phyloP scores from a whole-genome alignment of 768 basidiomycete species.

The Rickenella mellea region DNA sequence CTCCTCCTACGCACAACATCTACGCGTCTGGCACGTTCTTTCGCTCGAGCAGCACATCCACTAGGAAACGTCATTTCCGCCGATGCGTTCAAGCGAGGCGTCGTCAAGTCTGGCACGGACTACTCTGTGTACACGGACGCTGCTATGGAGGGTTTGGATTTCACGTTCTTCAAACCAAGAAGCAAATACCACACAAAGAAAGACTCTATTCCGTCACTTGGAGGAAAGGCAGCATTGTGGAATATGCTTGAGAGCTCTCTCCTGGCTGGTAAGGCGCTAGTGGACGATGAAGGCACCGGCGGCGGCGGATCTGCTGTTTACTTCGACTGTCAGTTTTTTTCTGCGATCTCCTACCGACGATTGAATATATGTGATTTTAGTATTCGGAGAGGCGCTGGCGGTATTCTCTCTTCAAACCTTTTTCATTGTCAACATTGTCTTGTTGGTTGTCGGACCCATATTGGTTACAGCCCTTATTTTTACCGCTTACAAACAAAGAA shows the following conservation, averaged over 20 bases:
- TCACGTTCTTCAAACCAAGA: constrained; percentile 70
- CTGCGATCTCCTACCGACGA: constrained; percentile 1
- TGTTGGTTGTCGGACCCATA: constrained; percentile 57
- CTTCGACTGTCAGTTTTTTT: constrained; percentile 53
- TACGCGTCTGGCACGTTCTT: constrained; percentile 43
- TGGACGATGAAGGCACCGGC: constrained; percentile 30
- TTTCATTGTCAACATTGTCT: constrained; percentile 45
- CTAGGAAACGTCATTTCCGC: constrained; percentile 64
- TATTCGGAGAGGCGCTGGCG: constrained; percentile 47
- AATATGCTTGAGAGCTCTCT: constrained; percentile 64
- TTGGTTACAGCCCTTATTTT: constrained; percentile 35
- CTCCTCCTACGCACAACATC: constrained; percentile 68
- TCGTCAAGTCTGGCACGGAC: constrained; percentile 66
- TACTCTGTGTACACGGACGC: constrained; percentile 51
- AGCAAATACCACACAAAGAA: constrained; percentile 71
- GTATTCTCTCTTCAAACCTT: constrained; percentile 44
- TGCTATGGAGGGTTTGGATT: constrained; percentile 62
- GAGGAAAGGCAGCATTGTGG: constrained; percentile 55
- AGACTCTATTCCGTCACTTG: constrained; percentile 57
- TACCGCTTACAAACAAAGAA: constrained; percentile 14
- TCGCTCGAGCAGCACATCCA: constrained; percentile 50
- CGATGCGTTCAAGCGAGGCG: constrained; percentile 57
- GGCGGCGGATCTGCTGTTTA: constrained; percentile 38
- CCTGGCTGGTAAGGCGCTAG: constrained; percentile 44
- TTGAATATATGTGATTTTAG: constrained; percentile 23